These are phyloP conservation scores for Vitis vinifera DNA, from an alignment of 164 flowering plant genomes.

Conservation along the genomic window DNA sequence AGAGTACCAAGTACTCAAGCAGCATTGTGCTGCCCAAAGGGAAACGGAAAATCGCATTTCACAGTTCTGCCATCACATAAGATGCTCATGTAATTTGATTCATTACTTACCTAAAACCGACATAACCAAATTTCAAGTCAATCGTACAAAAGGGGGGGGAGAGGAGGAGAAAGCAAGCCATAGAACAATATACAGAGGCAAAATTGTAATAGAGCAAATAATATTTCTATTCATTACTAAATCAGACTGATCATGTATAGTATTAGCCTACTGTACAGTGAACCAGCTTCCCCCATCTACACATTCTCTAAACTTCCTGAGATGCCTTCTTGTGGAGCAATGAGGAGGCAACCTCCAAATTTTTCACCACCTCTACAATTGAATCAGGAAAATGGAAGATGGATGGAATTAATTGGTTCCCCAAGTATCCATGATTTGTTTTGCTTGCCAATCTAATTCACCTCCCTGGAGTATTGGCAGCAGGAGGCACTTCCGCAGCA, in stretches of 20 bases:
- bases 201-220: neutral
- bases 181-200: conserved; percentile 10
- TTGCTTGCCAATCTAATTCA: conserved; percentile 8
- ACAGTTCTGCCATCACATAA: no score
- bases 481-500: conserved; percentile 34
- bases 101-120: neutral
- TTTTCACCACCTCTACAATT: conserved; percentile 1
- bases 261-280: conserved; percentile 16
- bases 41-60: no score
- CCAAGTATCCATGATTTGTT: neutral
- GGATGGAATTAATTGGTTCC: neutral
- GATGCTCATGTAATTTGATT: neutral
- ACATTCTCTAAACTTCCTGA: neutral
- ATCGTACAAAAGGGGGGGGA: no score
- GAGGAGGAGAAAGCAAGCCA: neutral
- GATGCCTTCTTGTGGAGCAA: neutral
- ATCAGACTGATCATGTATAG: conserved; percentile 5
- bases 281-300: conserved; percentile 1
- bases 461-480: conserved; percentile 25
- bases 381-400: neutral
- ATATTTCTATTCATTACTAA: neutral
- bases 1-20: no score
- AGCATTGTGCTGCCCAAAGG: no score
- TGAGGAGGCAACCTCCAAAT: neutral
- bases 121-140: neutral